Conservation (phyloP, 192 early-diverging fungal genomes). For the Mortierella claussenii region DNA sequence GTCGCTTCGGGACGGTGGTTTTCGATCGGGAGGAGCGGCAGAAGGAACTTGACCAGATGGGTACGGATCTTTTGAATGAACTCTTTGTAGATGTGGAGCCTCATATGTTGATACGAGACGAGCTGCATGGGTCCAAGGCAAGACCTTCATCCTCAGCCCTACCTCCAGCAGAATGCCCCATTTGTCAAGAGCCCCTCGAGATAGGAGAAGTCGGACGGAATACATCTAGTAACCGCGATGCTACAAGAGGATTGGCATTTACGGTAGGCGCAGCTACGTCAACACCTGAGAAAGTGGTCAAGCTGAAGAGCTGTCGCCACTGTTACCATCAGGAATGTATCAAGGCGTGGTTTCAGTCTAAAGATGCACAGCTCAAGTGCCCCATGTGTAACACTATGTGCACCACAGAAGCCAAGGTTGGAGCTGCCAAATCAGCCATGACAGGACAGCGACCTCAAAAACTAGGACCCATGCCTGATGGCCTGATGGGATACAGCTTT, state of each 20-base stretch:
- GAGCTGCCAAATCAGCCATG: constrained; percentile 16
- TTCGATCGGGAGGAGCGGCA: constrained; percentile 33
- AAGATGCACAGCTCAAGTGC: constrained; percentile 35
- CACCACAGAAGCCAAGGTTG: constrained; percentile 3
- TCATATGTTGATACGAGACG: constrained; percentile 30
- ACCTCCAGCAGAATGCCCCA: constrained; percentile 20
- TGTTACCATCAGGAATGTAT: constrained; percentile 39
- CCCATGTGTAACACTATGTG: constrained; percentile 45
- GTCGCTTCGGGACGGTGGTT: constrained; percentile 20
- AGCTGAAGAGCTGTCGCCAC: constrained; percentile 42
- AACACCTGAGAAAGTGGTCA: constrained; percentile 21
- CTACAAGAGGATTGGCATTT: no score
- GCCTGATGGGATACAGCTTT: constrained; percentile 50
- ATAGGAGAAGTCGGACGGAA: background rate
- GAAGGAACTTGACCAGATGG: constrained; percentile 24
- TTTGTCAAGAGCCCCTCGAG: constrained; percentile 27
- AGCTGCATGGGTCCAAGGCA: background rate
- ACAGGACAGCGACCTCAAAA: constrained; percentile 8
- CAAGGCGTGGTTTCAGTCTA: constrained; percentile 22
- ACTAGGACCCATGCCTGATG: constrained; percentile 53
- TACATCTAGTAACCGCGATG: background rate
- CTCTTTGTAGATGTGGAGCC: constrained; percentile 19
- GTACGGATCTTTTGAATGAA: constrained; percentile 7
- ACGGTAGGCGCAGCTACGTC: background rate
- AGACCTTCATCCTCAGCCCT: constrained; percentile 1